phyloP scores from a whole-genome alignment of 1,284 basidiomycete genomes.

The Pisolithus thermaeus region DNA sequence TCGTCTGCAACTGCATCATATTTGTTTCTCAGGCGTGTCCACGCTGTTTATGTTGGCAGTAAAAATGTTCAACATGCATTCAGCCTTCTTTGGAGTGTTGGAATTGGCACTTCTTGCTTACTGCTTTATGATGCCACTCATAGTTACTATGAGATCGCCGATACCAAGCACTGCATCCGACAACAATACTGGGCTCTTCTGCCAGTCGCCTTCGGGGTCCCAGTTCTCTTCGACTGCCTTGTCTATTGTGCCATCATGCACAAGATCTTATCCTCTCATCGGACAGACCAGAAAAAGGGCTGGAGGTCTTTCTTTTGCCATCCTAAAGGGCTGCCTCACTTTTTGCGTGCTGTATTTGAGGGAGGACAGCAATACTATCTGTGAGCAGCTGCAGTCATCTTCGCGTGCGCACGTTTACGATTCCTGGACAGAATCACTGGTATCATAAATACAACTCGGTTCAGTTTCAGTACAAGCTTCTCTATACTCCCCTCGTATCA shows the following conservation, averaged over 20 bases:
- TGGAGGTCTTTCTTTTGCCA: constrained; percentile 9
- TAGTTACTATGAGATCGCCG: constrained; percentile 15
- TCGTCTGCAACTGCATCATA: constrained; percentile 20
- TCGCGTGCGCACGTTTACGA: neutral
- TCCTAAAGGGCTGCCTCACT: constrained; percentile 16
- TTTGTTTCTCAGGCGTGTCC: constrained; percentile 30
- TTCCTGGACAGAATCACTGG: constrained; percentile 15
- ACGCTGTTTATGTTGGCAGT: constrained; percentile 20
- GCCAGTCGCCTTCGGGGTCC: constrained; percentile 16
- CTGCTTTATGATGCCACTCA: constrained; percentile 15
- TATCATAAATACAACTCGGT: constrained; percentile 13
- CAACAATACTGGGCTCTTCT: constrained; percentile 10
- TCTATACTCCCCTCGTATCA: constrained; percentile 13
- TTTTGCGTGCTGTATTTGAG: constrained; percentile 23
- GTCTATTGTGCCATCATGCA: constrained; percentile 26
- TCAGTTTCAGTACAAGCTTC: neutral
- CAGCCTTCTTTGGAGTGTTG: constrained; percentile 21
- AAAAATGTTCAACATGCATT: constrained; percentile 15
- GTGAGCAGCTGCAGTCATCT: constrained; percentile 10
- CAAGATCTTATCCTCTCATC: constrained; percentile 14
- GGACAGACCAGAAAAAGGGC: neutral
- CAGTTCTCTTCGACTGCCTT: constrained; percentile 19
- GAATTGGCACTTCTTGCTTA: constrained; percentile 14
- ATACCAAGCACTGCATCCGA: constrained; percentile 20
- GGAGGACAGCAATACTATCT: constrained; percentile 29